Percentiles rank a stretch among this genome's conserved stretches.
Evolutionary conservation across 192 early-diverging fungal genomes (phyloP).

Genomic region (Podila clonocystis): DNA sequence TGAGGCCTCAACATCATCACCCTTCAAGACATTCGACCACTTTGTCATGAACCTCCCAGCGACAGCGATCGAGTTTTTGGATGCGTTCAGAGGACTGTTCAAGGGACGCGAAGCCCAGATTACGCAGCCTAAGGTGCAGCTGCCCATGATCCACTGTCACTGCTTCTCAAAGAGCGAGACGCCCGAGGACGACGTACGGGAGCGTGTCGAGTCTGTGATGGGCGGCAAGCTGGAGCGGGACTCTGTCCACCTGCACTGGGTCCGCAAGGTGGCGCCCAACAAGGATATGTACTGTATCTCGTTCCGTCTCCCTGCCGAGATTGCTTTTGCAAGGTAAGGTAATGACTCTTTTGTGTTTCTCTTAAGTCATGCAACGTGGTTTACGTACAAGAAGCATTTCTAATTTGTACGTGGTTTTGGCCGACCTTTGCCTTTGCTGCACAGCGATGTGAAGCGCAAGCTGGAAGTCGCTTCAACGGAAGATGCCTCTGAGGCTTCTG

Average conservation of each 20-base stretch:
- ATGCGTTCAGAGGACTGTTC: conserved; percentile 89
- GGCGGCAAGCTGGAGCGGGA: conserved; percentile 25
- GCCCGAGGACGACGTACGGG: conserved; percentile 72
- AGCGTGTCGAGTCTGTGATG: conserved; percentile 50
- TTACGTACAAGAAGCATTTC: too few relatives aligned
- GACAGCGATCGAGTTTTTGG: conserved; percentile 96
- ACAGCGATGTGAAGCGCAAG: conserved; percentile 46
- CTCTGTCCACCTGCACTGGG: conserved; percentile 72
- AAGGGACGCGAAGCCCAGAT: conserved; percentile 58
- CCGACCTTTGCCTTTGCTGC: background rate
- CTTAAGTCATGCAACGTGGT: too few relatives aligned
- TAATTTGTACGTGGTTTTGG: background rate
- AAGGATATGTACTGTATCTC: conserved; percentile 99
- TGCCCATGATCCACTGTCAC: conserved; percentile 95
- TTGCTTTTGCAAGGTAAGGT: conserved; percentile 74
- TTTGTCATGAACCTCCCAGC: conserved; percentile 99
- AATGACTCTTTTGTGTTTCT: too few relatives aligned
- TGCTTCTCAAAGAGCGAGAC: conserved; percentile 90
- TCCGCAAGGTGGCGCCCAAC: conserved; percentile 96
- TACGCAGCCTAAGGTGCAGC: conserved; percentile 45
- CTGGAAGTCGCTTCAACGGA: background rate
- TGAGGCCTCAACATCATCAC: background rate
- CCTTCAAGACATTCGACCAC: conserved; percentile 84
- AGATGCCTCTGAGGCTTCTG: background rate
- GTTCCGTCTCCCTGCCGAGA: conserved; percentile 78